phyloP scores from a whole-genome alignment of 139 green algal species.

The Mesotaenium endlicherianum region DNA sequence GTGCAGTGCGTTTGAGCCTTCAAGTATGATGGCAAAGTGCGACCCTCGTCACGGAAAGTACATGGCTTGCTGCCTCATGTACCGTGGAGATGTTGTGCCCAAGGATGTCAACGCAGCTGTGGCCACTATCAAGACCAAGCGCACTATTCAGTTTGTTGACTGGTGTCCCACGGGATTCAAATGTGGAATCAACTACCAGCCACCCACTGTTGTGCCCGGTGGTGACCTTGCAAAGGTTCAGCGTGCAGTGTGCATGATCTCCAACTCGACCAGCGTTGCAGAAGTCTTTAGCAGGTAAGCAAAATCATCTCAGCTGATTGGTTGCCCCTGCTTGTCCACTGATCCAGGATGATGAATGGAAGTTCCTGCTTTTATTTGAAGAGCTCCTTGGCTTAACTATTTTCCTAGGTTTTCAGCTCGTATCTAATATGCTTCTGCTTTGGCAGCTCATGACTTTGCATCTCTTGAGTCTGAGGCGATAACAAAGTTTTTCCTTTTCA shows the following conservation, averaged over 20 bases:
- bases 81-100: slow-evolving; percentile 97
- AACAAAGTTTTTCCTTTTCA: slow-evolving; percentile 39
- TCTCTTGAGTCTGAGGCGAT: no score
- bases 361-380: no score
- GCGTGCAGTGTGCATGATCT: slow-evolving; percentile 99
- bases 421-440: no score
- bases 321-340: no score
- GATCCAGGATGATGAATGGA: no score
- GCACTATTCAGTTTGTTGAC: slow-evolving; percentile 98
- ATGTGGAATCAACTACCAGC: slow-evolving; percentile 99
- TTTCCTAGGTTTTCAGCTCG: no score
- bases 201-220: slow-evolving; percentile 93
- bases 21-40: slow-evolving; percentile 65
- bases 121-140: slow-evolving; percentile 98
- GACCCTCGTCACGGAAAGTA: slow-evolving; percentile 79
- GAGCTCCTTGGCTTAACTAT: no score
- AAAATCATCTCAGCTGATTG: no score
- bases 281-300: slow-evolving; percentile 84
- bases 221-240: slow-evolving; percentile 99
- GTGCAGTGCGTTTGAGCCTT: slow-evolving; percentile 60
- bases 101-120: slow-evolving; percentile 98
- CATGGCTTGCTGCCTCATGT: slow-evolving; percentile 99
- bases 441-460: no score
- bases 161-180: slow-evolving; percentile 99
- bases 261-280: slow-evolving; percentile 97